Conservation (phyloP, 805 yeast species). For the Starmerella potacharoeniae region DNA sequence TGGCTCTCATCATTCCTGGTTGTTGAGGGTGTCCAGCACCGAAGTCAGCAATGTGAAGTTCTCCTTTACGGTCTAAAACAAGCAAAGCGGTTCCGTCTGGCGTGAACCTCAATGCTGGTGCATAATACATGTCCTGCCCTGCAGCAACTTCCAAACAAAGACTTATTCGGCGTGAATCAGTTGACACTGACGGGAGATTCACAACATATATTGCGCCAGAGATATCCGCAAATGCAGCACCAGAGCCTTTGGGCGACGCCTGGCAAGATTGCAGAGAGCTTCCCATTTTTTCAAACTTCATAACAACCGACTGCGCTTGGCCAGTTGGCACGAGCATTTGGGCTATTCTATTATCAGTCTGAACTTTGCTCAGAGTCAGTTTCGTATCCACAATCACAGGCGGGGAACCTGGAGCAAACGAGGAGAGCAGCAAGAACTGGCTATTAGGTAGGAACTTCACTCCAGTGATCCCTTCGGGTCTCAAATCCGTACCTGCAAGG, state of each 20-base stretch:
- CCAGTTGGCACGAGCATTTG: constrained; percentile 24
- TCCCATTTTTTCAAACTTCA: constrained; percentile 71
- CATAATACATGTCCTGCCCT: constrained; percentile 58
- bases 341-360: neutral
- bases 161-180: constrained; percentile 39
- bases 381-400: constrained; percentile 55
- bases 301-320: constrained; percentile 47
- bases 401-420: constrained; percentile 52
- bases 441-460: constrained; percentile 58
- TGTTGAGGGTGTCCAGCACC: constrained; percentile 69
- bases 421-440: constrained; percentile 39
- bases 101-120: constrained; percentile 70
- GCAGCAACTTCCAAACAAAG: constrained; percentile 67
- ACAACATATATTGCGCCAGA: constrained; percentile 65
- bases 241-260: constrained; percentile 77
- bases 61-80: constrained; percentile 71
- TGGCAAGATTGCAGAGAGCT: constrained; percentile 61
- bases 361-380: neutral
- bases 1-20: constrained; percentile 28
- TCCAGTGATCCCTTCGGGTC: constrained; percentile 76
- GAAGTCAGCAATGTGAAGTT: constrained; percentile 69
- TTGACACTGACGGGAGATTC: constrained; percentile 41
- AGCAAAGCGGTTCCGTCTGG: constrained; percentile 71
- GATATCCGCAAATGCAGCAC: constrained; percentile 68
- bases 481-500: constrained; percentile 51